A percentile compares a stretch with the other conserved stretches of the same genome.
Conservation (phyloP, 441 rosid species). For the Pelargonium cotyledonis region DNA sequence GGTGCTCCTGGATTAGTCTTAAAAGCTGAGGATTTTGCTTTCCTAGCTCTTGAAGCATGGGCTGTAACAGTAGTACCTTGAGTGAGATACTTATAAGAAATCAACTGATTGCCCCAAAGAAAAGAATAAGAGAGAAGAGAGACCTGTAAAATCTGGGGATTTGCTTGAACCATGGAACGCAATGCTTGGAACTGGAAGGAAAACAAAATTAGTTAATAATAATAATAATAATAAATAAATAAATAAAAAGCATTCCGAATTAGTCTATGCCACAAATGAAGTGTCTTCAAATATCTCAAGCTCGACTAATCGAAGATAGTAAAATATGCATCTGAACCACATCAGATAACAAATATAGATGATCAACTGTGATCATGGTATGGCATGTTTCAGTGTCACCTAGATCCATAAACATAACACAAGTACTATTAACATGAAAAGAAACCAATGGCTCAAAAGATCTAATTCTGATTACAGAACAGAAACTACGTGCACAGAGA, state of each 20-base stretch:
- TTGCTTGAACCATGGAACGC: slow-evolving; percentile 91
- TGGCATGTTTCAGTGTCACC: background rate
- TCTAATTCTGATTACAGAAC: slow-evolving; percentile 22
- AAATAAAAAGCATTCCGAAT: background rate
- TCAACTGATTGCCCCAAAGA: background rate
- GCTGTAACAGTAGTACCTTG: slow-evolving; percentile 48
- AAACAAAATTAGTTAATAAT: slow-evolving; percentile 8
- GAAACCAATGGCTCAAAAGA: background rate
- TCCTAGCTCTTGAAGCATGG: slow-evolving; percentile 99
- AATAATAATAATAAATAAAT: too few species aligned
- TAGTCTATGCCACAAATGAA: background rate
- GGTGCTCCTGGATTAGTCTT: slow-evolving; percentile 85
- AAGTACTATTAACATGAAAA: background rate
- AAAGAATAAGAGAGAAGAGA: background rate
- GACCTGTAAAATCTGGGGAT: slow-evolving; percentile 97
- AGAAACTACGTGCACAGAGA: slow-evolving; percentile 27
- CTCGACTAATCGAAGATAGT: background rate
- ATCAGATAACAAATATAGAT: background rate
- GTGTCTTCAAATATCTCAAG: background rate
- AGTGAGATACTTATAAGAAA: slow-evolving; percentile 2
- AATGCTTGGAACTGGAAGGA: slow-evolving; percentile 69
- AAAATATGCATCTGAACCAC: background rate
- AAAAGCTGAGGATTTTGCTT: slow-evolving; percentile 93
- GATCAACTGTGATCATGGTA: background rate
- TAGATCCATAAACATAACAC: background rate